Evolutionary conservation across 352 stramenopile genomes (phyloP).

Genomic region (Phytophthora rubi): DNA sequence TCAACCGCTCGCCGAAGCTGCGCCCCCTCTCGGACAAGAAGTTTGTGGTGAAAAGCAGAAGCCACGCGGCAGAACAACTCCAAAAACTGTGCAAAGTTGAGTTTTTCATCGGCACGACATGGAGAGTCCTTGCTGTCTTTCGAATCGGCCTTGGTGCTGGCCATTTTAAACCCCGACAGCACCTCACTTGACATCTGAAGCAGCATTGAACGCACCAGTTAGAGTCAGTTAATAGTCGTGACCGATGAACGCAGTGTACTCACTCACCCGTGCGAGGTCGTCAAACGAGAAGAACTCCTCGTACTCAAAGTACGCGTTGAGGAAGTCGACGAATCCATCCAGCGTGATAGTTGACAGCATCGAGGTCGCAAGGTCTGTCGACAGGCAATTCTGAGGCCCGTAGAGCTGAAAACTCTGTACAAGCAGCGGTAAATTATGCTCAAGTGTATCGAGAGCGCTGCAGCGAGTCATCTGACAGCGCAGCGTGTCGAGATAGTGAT

Average conservation of each 20-base stretch:
- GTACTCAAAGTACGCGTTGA: conserved; percentile 83
- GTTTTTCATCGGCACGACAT: neutral
- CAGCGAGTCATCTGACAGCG: conserved; percentile 52
- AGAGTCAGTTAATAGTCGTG: neutral
- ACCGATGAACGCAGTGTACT: neutral
- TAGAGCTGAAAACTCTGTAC: conserved; percentile 74
- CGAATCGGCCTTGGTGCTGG: conserved; percentile 8
- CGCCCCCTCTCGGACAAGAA: conserved; percentile 53
- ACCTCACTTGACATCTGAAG: conserved; percentile 23
- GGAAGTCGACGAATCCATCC: conserved; percentile 79
- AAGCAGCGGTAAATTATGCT: conserved; percentile 48
- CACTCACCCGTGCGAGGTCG: conserved; percentile 43
- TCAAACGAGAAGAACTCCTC: conserved; percentile 71
- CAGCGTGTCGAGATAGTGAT: conserved; percentile 47
- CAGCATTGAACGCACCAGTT: neutral
- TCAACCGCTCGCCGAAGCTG: conserved; percentile 62
- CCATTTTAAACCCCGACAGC: conserved; percentile 10
- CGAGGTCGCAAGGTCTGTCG: conserved; percentile 8
- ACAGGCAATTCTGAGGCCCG: conserved; percentile 35
- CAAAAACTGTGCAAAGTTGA: conserved; percentile 70
- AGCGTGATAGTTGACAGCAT: conserved; percentile 51
- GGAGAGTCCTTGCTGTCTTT: conserved; percentile 8
- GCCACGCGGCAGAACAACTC: conserved; percentile 72
- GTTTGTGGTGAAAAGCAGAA: conserved; percentile 53
- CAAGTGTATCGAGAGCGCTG: conserved; percentile 57